phyloP scores from a whole-genome alignment of 2,329 filamentous ascomycete species.

The Epicoccum nigrum region DNA sequence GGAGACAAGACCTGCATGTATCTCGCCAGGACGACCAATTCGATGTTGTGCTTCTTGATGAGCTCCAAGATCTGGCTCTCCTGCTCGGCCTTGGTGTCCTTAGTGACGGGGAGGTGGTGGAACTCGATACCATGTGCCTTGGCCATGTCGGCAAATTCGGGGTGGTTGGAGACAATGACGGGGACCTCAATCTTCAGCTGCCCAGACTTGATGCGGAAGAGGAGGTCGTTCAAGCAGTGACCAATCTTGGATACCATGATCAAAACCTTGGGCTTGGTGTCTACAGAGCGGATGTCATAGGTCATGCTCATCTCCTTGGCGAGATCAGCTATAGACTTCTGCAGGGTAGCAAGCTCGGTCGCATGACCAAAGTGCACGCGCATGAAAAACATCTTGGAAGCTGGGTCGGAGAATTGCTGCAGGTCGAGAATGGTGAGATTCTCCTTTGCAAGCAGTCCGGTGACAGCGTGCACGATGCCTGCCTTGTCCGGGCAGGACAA shows the following conservation, averaged over 20 bases:
- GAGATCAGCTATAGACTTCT: constrained; percentile 66
- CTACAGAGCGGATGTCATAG: constrained; percentile 71
- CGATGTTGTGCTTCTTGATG: constrained; percentile 70
- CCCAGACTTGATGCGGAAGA: constrained; percentile 77
- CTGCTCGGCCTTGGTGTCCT: constrained; percentile 77
- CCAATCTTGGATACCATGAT: constrained; percentile 93
- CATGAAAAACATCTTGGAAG: constrained; percentile 83
- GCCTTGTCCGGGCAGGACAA: constrained; percentile 84
- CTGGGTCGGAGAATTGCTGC: constrained; percentile 81
- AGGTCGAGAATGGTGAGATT: constrained; percentile 82
- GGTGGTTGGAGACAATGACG: constrained; percentile 81
- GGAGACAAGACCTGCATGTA: constrained; percentile 89
- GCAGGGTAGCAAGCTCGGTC: constrained; percentile 50
- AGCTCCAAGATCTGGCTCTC: constrained; percentile 74
- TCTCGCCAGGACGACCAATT: constrained; percentile 79
- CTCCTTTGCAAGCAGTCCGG: constrained; percentile 74
- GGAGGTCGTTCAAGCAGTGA: constrained; percentile 82
- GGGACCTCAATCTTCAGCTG: constrained; percentile 78
- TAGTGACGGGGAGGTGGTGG: constrained; percentile 78
- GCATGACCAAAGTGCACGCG: constrained; percentile 78
- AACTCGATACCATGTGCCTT: constrained; percentile 78
- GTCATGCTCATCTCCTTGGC: constrained; percentile 70
- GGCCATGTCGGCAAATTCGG: constrained; percentile 72
- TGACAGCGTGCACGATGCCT: constrained; percentile 85
- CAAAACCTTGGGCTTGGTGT: constrained; percentile 74